A percentile compares a stretch with the other conserved stretches of the same genome.
Evolutionary conservation across 164 flowering plant genomes (phyloP).

Genomic region (Cinnamomum micranthum): DNA sequence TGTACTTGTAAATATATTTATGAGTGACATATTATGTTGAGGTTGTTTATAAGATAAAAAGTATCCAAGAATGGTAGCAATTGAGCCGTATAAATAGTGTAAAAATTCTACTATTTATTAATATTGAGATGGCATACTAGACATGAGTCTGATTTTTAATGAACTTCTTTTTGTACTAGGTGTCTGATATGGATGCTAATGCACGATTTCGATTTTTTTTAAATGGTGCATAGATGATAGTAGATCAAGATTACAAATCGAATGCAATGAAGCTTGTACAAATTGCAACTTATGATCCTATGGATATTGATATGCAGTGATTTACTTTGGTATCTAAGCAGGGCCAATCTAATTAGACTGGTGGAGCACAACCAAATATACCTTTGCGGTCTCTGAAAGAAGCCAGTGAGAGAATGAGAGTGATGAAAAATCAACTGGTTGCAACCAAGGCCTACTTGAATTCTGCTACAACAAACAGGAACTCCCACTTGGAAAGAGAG

Average conservation of each 20-base stretch:
- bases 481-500: slow-evolving; percentile 74
- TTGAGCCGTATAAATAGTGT: too few species aligned
- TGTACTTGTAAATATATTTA: too few species aligned
- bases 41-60: too few species aligned
- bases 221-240: not conserved
- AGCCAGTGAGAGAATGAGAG: slow-evolving; percentile 63
- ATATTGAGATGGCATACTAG: not conserved
- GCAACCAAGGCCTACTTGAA: slow-evolving; percentile 76
- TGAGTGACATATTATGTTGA: too few species aligned
- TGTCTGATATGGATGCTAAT: not conserved
- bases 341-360: slow-evolving; percentile 27
- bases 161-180: not conserved
- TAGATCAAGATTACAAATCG: too few species aligned
- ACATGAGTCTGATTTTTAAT: not conserved
- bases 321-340: slow-evolving; percentile 21
- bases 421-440: slow-evolving; percentile 78
- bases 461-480: slow-evolving; percentile 59
- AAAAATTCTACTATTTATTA: too few species aligned
- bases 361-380: slow-evolving; percentile 10
- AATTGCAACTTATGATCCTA: not conserved
- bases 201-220: not conserved
- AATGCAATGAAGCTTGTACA: not conserved
- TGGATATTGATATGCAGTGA: not conserved
- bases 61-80: too few species aligned
- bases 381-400: slow-evolving; percentile 21